These are phyloP conservation scores for Plasmodium fragile DNA, from an alignment of 169 alveolate species.

Conservation along the genomic window DNA sequence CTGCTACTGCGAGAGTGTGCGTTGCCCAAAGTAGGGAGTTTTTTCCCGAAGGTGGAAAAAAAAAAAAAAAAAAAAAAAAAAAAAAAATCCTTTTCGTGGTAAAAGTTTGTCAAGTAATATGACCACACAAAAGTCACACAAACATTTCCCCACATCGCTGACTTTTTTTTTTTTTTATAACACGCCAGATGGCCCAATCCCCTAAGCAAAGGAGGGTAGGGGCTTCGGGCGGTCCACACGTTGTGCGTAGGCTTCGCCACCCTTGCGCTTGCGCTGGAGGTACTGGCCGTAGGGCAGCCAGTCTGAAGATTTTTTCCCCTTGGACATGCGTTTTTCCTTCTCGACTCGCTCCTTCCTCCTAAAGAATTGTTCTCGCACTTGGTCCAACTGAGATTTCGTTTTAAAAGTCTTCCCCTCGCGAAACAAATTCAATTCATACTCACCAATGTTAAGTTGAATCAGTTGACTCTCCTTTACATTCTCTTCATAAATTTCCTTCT, in stretches of 20 bases:
- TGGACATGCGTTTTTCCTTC: slow-evolving; percentile 47
- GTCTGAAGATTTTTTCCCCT: slow-evolving; percentile 63
- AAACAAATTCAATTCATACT: slow-evolving; percentile 78
- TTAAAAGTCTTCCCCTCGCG: slow-evolving; percentile 50
- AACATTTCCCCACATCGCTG: too few species aligned
- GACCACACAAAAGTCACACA: too few species aligned
- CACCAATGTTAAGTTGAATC: slow-evolving; percentile 83
- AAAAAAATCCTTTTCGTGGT: too few species aligned
- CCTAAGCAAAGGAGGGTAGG: slow-evolving; percentile 11
- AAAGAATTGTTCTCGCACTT: slow-evolving; percentile 71
- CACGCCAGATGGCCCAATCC: too few species aligned
- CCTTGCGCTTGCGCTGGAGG: slow-evolving; percentile 79
- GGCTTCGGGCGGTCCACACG: slow-evolving; percentile 79
- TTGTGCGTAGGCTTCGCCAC: slow-evolving; percentile 83
- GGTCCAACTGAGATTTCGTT: slow-evolving; percentile 56
- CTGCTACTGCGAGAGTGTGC: not conserved
- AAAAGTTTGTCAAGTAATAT: too few species aligned
- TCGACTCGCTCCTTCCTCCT: slow-evolving; percentile 54
- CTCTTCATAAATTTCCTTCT: slow-evolving; percentile 78
- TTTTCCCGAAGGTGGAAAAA: not conserved
- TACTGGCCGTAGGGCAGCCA: slow-evolving; percentile 84
- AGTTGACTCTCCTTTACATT: slow-evolving; percentile 76
- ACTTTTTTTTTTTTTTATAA: too few species aligned
- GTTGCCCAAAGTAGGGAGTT: not conserved
- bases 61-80: too few species aligned